Evolutionary conservation across 2,329 filamentous ascomycete genomes (phyloP), one percentile per base, ranked within the genome.

Genomic region (Verticillium alfalfae): DNA sequence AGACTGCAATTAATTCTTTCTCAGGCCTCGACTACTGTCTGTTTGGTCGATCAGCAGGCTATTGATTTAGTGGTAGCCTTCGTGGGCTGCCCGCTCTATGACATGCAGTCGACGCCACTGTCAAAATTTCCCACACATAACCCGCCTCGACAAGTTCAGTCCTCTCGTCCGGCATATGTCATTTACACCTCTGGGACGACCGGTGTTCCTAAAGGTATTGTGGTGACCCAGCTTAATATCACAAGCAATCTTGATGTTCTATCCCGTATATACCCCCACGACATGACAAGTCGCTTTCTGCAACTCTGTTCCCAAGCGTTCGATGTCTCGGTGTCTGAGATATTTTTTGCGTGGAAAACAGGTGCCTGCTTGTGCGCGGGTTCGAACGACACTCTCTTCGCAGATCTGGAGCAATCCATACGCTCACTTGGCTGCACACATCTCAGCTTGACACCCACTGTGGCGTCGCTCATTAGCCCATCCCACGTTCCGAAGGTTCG

Each of bases 301-400:
- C 93, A 96, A 73, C 86, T 90, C 2, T 96, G 90, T 69, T 94
- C 91, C 0, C 90, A 93, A 69, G 89, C 89, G 0, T 96, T 96
- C 70, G 91, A 96, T 69, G 88, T 96, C 2, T 96, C 92, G 0
- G 90, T 96, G 0, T 96, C 96, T 70, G 93, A 96, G 69, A 93
- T 96, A 15, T 94, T 96, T 71, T 96, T 92, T 68, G 81, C 92
- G 0, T 96, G 92, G 89, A 84, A 84, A 56, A 81, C 82, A 38
- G 92, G 92, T 4, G 91, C 94, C 79, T 90, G 88, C 63, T 79
- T 97, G 13, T 96, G 91, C 70, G 85, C 90, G 2, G 89, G 87
- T 0, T 84, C 80, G 0, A 93, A 93, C 66, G 90, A 95, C 67
- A 82, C 85, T 1, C 75, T 96, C 0, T 92, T 94, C 68, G 81